Evolutionary conservation across 2,329 filamentous ascomycete species (phyloP).

Genomic region (Helotiales sp.): DNA sequence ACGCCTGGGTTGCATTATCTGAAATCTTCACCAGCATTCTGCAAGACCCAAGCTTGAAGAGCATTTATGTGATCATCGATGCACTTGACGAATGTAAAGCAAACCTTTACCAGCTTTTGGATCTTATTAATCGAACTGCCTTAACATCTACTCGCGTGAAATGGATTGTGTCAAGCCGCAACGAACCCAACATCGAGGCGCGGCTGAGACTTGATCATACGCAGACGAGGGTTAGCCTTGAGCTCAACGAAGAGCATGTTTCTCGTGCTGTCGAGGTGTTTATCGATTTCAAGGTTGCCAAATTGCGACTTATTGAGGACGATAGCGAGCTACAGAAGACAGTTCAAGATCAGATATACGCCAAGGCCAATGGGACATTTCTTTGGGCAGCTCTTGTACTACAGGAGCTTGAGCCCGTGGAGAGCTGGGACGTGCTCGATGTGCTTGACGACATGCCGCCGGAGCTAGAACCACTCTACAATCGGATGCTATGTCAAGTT

Average conservation of each 20-base stretch:
- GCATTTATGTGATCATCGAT: conserved; percentile 43
- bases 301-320: neutral
- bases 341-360: no score
- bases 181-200: neutral
- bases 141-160: conserved; percentile 34
- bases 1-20: conserved; percentile 39
- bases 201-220: neutral
- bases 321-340: neutral
- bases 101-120: conserved; percentile 36
- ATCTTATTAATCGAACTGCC: conserved; percentile 34
- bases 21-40: conserved; percentile 43
- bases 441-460: conserved; percentile 28
- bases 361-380: no score
- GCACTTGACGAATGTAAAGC: conserved; percentile 47
- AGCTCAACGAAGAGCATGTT: neutral
- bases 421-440: conserved; percentile 5
- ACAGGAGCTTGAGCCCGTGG: conserved; percentile 20
- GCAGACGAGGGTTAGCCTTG: neutral
- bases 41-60: conserved; percentile 33
- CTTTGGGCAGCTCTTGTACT: conserved; percentile 46
- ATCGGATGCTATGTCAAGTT: conserved; percentile 29
- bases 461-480: conserved; percentile 29
- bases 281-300: neutral
- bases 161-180: conserved; percentile 43
- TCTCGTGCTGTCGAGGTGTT: no score